phyloP scores from a whole-genome alignment of 495 filamentous ascomycete species.

The Xylaria bambusicola region DNA sequence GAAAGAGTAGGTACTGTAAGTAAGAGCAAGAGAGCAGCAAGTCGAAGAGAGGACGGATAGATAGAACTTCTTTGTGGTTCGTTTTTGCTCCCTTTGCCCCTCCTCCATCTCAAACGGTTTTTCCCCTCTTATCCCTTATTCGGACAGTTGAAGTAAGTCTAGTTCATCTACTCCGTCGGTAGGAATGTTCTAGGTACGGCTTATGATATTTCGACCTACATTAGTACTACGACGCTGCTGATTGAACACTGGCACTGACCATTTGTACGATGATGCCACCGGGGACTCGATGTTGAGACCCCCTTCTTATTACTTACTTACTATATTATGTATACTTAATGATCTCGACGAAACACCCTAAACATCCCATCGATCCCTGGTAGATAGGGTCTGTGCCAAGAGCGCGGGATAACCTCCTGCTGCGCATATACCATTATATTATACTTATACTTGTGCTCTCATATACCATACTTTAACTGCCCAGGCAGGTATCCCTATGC shows the following conservation, averaged over 20 bases:
- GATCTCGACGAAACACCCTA: slow-evolving; percentile 11
- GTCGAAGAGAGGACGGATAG: background rate
- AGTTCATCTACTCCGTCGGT: too few species aligned
- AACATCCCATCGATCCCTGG: background rate
- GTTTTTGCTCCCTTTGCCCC: background rate
- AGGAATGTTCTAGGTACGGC: background rate
- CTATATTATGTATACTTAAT: background rate
- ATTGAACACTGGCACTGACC: background rate
- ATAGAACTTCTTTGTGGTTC: background rate
- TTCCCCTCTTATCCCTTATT: background rate
- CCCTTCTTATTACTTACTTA: too few species aligned
- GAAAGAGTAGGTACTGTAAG: background rate
- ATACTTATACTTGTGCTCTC: too few species aligned
- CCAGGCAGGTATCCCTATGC: too few species aligned
- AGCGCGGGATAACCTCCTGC: background rate
- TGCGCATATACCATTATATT: background rate
- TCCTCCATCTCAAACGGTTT: background rate
- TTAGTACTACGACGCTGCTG: slow-evolving; percentile 5
- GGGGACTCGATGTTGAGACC: slow-evolving; percentile 13
- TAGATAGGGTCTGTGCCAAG: slow-evolving; percentile 13
- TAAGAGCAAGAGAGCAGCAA: background rate
- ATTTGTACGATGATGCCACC: slow-evolving; percentile 9
- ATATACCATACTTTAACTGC: too few species aligned
- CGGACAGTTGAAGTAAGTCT: background rate
- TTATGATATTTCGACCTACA: slow-evolving; percentile 3